Base-by-base conservation (phyloP, 192 early-diverging fungal species). In the Rhizoclosmatium globosum region DNA sequence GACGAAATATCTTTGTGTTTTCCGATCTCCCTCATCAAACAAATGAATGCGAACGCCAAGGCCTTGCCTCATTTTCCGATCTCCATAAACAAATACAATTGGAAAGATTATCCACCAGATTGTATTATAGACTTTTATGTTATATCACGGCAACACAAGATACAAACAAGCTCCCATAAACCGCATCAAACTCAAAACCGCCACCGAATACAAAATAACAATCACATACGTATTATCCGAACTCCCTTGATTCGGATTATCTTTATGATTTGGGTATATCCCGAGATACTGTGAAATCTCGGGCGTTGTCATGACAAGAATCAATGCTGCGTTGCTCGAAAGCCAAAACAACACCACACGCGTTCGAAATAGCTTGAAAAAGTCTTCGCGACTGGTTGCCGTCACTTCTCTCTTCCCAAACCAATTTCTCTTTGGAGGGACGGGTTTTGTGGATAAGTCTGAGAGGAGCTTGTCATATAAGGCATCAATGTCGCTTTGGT, bases 171-270 rank as follows among this genome's bases (percentile, higher is more conserved):
- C 21, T 39, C 96, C 96, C 38, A 93, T 71, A 82, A 95, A 95
- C 62, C 96, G 86, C 60, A 95, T 82, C 0, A 90, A 83, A 23
- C 90, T 82, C 76, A 97, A 82, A 0, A 79, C 90, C 2, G 92
- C 90, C 11, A 96, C 93, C 42, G 87, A 88, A 93, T 94, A 97
- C 38, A 79, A 73, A 56, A 79, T 79, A n/a, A 79, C 45, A 59
- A 62, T 47, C n/a, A 79, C 61, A 64, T 79, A 79, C n/a, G n/a
- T n/a, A n/a, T n/a, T n/a, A n/a, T n/a, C n/a, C n/a, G n/a, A n/a
- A n/a, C n/a, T n/a, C n/a, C n/a, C n/a, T n/a, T n/a, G n/a, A n/a
- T n/a, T n/a, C 2, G 70, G 69, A 65, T 79, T 79, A 56, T 79
- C 56, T 13, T 46, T 21, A 61, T 39, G 39, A 41, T 71, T 43